A percentile compares a stretch with the other conserved stretches of the same genome.
These are phyloP conservation scores for Penicillium nordicum DNA, from an alignment of 2,329 filamentous ascomycete species.

Conservation along the genomic window DNA sequence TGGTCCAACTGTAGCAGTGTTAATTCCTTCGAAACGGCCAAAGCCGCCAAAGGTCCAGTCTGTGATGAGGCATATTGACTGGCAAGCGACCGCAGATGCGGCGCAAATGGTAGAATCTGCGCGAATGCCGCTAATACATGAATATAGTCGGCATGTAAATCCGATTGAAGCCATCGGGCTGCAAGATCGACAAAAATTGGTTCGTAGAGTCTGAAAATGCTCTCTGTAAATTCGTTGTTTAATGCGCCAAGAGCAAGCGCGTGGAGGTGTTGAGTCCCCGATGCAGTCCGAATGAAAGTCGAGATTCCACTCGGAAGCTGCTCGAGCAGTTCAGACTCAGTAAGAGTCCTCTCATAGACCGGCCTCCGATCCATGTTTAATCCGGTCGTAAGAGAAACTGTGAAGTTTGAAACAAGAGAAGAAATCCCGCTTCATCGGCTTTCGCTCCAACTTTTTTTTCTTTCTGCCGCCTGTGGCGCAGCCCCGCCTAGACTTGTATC, in stretches of 20 bases:
- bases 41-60: slow-evolving; percentile 34
- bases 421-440: slow-evolving; percentile 15
- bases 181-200: slow-evolving; percentile 76
- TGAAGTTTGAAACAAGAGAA: slow-evolving; percentile 25
- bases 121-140: slow-evolving; percentile 68
- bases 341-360: slow-evolving; percentile 51
- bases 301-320: slow-evolving; percentile 69
- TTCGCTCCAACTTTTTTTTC: slow-evolving; percentile 31
- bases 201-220: slow-evolving; percentile 71
- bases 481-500: slow-evolving; percentile 21
- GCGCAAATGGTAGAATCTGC: slow-evolving; percentile 75
- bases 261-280: slow-evolving; percentile 66
- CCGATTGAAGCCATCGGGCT: slow-evolving; percentile 65
- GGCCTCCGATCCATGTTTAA: slow-evolving; percentile 38
- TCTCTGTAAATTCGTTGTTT: slow-evolving; percentile 65
- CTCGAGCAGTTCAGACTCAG: slow-evolving; percentile 50
- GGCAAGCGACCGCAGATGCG: slow-evolving; percentile 72
- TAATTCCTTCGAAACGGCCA: slow-evolving; percentile 30
- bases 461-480: slow-evolving; percentile 32
- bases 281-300: slow-evolving; percentile 61
- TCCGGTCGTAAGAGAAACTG: slow-evolving; percentile 35
- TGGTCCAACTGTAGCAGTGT: slow-evolving; percentile 36
- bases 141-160: slow-evolving; percentile 33
- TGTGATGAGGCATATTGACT: slow-evolving; percentile 46
- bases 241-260: slow-evolving; percentile 68